Conservation (phyloP, 805 yeast species). For the Candida insectorum region DNA sequence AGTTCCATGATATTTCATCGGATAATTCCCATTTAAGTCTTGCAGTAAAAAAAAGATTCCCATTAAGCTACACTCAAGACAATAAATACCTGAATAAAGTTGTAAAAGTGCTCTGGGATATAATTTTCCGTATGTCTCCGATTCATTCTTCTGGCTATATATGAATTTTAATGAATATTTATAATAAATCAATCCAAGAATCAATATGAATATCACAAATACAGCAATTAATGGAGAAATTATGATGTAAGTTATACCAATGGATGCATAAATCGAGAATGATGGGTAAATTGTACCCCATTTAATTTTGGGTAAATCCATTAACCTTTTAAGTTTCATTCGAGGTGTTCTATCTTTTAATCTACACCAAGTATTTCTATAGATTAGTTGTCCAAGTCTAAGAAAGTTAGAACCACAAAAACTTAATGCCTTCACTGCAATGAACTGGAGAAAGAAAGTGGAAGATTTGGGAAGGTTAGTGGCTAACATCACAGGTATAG, state of each 20-base stretch:
- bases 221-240: slow-evolving; percentile 75
- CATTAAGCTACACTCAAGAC: slow-evolving; percentile 71
- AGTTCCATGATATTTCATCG: slow-evolving; percentile 47
- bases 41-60: slow-evolving; percentile 70
- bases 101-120: slow-evolving; percentile 77
- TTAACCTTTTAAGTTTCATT: slow-evolving; percentile 43
- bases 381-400: slow-evolving; percentile 51
- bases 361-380: slow-evolving; percentile 30
- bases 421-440: slow-evolving; percentile 71
- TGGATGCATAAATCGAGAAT: slow-evolving; percentile 72
- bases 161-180: slow-evolving; percentile 65
- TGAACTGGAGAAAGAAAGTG: slow-evolving; percentile 76
- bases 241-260: slow-evolving; percentile 74
- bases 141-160: slow-evolving; percentile 46
- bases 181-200: slow-evolving; percentile 56
- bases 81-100: slow-evolving; percentile 76
- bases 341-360: slow-evolving; percentile 60
- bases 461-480: slow-evolving; percentile 82
- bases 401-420: slow-evolving; percentile 71
- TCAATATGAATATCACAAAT: slow-evolving; percentile 54
- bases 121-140: slow-evolving; percentile 67
- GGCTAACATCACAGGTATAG: slow-evolving; percentile 70
- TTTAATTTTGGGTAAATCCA: slow-evolving; percentile 42
- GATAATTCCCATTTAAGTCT: slow-evolving; percentile 42
- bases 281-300: slow-evolving; percentile 84